Percentiles rank a stretch among this genome's conserved stretches.
Evolutionary conservation across 352 stramenopile species (phyloP).

Genomic region (Globisporangium heterothallicum): DNA sequence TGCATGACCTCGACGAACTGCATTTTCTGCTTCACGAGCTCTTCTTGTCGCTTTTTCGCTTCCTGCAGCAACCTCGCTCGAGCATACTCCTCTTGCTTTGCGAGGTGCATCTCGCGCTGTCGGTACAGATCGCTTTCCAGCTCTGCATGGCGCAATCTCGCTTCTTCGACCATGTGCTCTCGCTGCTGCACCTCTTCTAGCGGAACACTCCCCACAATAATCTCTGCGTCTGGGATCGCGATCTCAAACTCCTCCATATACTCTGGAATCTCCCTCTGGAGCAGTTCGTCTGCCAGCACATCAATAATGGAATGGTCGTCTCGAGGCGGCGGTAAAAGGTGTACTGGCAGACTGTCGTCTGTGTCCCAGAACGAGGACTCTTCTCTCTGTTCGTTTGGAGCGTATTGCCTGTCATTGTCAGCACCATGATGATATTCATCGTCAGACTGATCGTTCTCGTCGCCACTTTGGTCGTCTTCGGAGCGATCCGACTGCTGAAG

Average conservation of each 20-base stretch:
- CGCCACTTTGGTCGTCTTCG: no score
- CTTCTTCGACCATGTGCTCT: constrained; percentile 56
- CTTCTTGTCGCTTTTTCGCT: constrained; percentile 29
- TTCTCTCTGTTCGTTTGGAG: background rate
- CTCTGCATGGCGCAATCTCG: constrained; percentile 37
- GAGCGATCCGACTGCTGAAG: no score
- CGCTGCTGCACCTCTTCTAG: constrained; percentile 55
- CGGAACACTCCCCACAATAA: constrained; percentile 53
- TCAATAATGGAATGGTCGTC: constrained; percentile 45
- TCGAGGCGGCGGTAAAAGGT: constrained; percentile 1
- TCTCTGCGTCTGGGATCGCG: constrained; percentile 51
- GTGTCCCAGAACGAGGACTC: constrained; percentile 39
- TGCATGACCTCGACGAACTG: constrained; percentile 38
- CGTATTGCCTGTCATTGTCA: no score
- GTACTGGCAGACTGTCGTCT: constrained; percentile 4
- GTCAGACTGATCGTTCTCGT: no score
- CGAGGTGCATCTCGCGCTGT: constrained; percentile 39
- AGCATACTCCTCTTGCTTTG: constrained; percentile 31
- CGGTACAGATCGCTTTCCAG: constrained; percentile 46
- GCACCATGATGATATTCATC: no score
- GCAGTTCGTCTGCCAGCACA: constrained; percentile 34
- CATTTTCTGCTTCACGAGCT: constrained; percentile 35
- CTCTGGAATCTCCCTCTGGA: constrained; percentile 34
- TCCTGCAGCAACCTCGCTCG: constrained; percentile 34
- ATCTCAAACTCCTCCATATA: constrained; percentile 74